Evolutionary conservation across 2,329 filamentous ascomycete genomes (phyloP).

Genomic region (Didymellaceae sp.): DNA sequence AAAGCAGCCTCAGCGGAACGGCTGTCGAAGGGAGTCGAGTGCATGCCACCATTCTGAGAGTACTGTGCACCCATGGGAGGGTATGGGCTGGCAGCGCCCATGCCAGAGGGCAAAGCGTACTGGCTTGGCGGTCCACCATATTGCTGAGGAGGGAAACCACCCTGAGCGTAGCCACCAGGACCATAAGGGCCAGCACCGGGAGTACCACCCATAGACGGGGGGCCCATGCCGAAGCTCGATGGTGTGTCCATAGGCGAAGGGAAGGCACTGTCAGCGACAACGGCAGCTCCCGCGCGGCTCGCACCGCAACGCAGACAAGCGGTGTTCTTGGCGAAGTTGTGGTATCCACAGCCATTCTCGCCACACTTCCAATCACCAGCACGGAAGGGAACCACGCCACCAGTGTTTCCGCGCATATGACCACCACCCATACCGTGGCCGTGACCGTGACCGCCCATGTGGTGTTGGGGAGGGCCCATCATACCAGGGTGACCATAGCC

Average conservation of each 20-base stretch:
- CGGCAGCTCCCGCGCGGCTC: slow-evolving; percentile 88
- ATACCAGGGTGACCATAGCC: slow-evolving; percentile 67
- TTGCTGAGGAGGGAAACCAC: slow-evolving; percentile 71
- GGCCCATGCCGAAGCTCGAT: slow-evolving; percentile 83
- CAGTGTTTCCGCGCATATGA: slow-evolving; percentile 75
- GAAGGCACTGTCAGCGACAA: slow-evolving; percentile 93
- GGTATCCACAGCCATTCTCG: slow-evolving; percentile 94
- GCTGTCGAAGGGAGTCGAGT: slow-evolving; percentile 89
- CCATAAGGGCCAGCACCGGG: slow-evolving; percentile 74
- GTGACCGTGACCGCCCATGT: slow-evolving; percentile 67
- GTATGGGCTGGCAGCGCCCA: slow-evolving; percentile 81
- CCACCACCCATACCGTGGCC: slow-evolving; percentile 56
- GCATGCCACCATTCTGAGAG: slow-evolving; percentile 76
- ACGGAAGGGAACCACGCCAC: slow-evolving; percentile 92
- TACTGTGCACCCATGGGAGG: slow-evolving; percentile 78
- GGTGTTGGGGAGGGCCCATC: slow-evolving; percentile 64
- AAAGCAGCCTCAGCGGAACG: slow-evolving; percentile 94
- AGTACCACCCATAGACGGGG: slow-evolving; percentile 82
- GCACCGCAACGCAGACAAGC: slow-evolving; percentile 96
- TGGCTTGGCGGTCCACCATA: slow-evolving; percentile 88
- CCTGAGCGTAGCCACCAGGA: slow-evolving; percentile 70
- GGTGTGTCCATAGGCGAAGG: slow-evolving; percentile 87
- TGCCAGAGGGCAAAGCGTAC: slow-evolving; percentile 85
- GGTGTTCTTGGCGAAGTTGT: slow-evolving; percentile 99
- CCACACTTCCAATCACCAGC: slow-evolving; percentile 99